phyloP scores from a whole-genome alignment of 345 rosid genomes.

The Hibiscus trionum region DNA sequence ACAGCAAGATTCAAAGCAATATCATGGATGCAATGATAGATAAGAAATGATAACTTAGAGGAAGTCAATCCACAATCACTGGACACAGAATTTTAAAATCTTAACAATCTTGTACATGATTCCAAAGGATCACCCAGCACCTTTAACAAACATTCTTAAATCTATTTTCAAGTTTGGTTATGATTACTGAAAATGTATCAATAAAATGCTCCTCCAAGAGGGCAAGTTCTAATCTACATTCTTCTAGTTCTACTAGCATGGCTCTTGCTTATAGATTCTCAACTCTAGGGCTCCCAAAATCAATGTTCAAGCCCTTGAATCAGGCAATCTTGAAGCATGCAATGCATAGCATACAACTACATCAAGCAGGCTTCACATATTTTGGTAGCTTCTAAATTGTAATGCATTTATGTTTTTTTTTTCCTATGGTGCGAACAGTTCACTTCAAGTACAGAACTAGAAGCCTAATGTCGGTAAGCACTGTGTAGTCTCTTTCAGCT shows the following conservation, averaged over 20 bases:
- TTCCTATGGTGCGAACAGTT: slow-evolving; percentile 22
- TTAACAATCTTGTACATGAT: slow-evolving; percentile 8
- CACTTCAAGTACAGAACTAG: slow-evolving; percentile 23
- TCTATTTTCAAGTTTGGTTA: too few species aligned
- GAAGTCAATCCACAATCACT: too few species aligned
- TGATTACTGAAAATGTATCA: too few species aligned
- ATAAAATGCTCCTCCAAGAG: background rate
- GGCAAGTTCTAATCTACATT: slow-evolving; percentile 10
- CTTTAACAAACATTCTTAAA: slow-evolving; percentile 30
- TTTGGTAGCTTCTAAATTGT: background rate
- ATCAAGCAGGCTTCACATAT: background rate
- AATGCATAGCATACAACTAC: background rate
- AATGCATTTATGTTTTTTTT: background rate
- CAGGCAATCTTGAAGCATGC: slow-evolving; percentile 25
- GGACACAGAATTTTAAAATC: slow-evolving; percentile 19
- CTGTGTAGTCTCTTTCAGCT: background rate
- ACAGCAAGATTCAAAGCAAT: slow-evolving; percentile 24
- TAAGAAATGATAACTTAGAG: slow-evolving; percentile 33
- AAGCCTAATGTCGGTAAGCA: slow-evolving; percentile 31
- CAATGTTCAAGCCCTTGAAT: slow-evolving; percentile 33
- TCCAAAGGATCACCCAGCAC: slow-evolving; percentile 45
- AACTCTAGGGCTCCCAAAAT: slow-evolving; percentile 13
- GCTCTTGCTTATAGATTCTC: slow-evolving; percentile 30
- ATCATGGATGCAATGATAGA: slow-evolving; percentile 39
- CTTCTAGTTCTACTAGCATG: slow-evolving; percentile 23